Conservation (phyloP, 306 rosid genomes). For the Citrullus colocynthis region DNA sequence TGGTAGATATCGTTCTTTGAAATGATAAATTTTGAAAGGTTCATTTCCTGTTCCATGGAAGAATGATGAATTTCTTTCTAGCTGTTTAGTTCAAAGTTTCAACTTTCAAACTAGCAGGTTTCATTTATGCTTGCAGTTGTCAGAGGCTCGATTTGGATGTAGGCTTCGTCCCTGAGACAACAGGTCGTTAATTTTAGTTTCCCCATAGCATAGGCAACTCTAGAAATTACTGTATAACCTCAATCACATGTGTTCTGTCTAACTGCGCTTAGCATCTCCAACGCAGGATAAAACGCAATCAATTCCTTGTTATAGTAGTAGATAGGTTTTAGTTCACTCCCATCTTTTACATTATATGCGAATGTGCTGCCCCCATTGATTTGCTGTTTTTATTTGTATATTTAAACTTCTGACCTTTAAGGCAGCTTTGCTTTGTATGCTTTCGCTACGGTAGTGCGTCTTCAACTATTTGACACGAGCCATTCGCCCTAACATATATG, state of each 20-base stretch:
- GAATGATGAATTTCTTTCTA: neutral
- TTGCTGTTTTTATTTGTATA: neutral
- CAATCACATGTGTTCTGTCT: neutral
- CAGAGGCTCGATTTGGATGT: neutral
- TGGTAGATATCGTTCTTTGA: neutral
- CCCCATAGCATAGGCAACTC: neutral
- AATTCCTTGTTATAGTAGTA: neutral
- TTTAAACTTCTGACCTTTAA: neutral
- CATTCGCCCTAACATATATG: neutral
- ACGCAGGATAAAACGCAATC: neutral
- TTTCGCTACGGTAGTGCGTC: neutral
- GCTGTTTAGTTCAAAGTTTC: neutral
- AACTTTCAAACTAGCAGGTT: neutral
- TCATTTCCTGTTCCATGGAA: slow-evolving; percentile 1
- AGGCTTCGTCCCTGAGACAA: neutral
- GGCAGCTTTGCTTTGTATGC: neutral
- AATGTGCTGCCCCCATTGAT: neutral
- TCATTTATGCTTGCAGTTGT: neutral
- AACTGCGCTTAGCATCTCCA: neutral
- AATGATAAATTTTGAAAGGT: slow-evolving; percentile 7
- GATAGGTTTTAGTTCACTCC: neutral
- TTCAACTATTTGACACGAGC: neutral
- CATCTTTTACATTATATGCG: neutral
- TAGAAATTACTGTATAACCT: neutral
- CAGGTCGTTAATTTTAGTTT: neutral